phyloP scores from a whole-genome alignment of 2,329 filamentous ascomycete species.

The Penicillium sp. region DNA sequence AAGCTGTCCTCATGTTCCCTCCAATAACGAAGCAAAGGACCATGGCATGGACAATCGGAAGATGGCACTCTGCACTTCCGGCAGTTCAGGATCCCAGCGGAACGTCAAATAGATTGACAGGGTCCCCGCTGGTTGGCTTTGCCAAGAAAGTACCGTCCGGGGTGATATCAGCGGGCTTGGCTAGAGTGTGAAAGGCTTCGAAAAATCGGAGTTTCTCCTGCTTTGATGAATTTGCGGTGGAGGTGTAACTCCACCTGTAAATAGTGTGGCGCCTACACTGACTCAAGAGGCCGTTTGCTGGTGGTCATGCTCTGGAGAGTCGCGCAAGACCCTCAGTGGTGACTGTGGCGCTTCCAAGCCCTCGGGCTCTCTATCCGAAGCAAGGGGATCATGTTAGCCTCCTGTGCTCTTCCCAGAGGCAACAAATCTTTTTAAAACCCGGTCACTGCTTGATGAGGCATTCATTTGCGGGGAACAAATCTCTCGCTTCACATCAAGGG shows the following conservation, averaged over 20 bases:
- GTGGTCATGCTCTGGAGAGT: not conserved
- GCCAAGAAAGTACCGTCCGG: constrained; percentile 2
- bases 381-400: not conserved
- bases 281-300: not conserved
- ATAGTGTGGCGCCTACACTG: not conserved
- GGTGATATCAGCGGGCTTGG: not conserved
- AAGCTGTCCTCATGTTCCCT: constrained; percentile 4
- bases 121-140: not conserved
- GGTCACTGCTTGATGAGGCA: too few relatives aligned
- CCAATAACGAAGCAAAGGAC: constrained; percentile 4
- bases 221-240: constrained; percentile 5
- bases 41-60: not conserved
- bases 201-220: constrained; percentile 6
- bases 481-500: not conserved
- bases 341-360: not conserved
- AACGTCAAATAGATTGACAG: constrained; percentile 10
- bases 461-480: not conserved
- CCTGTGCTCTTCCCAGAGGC: not conserved
- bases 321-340: not conserved
- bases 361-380: constrained; percentile 3
- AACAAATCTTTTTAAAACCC: too few relatives aligned
- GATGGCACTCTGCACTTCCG: not conserved
- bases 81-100: not conserved
- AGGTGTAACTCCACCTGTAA: not conserved
- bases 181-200: not conserved